These are phyloP conservation scores for Botrytis deweyae DNA, from an alignment of 2,329 filamentous ascomycete species.

Conservation along the genomic window DNA sequence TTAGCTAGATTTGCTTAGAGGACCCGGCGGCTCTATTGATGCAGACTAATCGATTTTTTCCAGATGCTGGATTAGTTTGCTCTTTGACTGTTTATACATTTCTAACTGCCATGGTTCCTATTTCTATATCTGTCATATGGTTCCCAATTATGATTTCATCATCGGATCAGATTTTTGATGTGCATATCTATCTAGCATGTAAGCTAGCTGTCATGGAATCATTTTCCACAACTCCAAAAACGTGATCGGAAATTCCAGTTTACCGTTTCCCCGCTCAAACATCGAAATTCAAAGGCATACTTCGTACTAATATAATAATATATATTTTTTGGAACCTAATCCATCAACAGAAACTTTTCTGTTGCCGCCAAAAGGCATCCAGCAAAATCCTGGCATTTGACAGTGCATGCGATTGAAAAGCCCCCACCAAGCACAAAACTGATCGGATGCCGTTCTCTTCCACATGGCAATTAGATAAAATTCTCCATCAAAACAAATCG, in stretches of 20 bases:
- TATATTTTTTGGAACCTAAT: background rate
- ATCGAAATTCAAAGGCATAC: background rate
- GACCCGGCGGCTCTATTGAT: background rate
- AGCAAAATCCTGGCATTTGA: background rate
- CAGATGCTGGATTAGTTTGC: background rate
- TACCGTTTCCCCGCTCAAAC: background rate
- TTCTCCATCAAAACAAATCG: constrained; percentile 2
- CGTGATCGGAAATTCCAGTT: background rate
- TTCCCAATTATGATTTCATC: background rate
- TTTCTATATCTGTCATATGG: too few relatives aligned
- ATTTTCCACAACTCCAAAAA: background rate
- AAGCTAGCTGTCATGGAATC: background rate
- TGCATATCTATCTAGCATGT: background rate
- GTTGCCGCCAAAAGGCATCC: background rate
- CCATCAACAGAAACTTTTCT: background rate
- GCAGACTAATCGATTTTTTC: background rate
- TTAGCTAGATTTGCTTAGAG: background rate
- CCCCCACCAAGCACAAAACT: background rate
- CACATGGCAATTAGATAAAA: background rate
- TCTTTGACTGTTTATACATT: background rate
- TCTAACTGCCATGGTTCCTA: background rate
- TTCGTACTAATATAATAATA: background rate
- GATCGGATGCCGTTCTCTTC: background rate
- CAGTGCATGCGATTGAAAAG: background rate
- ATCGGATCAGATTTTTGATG: background rate